Percentiles rank a stretch among this genome's conserved stretches.
phyloP scores from a whole-genome alignment of 495 filamentous ascomycete species.

The Aspergillus wentii region DNA sequence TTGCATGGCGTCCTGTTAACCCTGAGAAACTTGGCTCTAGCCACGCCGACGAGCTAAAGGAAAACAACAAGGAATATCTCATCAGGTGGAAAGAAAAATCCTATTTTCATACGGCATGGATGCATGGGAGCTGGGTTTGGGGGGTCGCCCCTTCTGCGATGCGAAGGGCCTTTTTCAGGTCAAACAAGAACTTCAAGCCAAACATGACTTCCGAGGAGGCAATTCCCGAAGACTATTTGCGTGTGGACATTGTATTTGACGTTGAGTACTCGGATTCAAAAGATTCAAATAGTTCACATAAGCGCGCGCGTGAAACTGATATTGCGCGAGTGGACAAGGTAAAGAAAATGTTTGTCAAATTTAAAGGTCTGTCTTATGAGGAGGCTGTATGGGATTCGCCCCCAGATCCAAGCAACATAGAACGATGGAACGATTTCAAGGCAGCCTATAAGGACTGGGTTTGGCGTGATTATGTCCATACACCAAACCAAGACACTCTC shows the following conservation, averaged over 20 bases:
- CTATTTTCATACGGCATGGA: constrained; percentile 76
- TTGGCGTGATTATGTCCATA: constrained; percentile 62
- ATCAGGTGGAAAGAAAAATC: constrained; percentile 80
- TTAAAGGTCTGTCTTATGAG: constrained; percentile 91
- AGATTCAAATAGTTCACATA: constrained; percentile 41
- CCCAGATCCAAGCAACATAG: constrained; percentile 59
- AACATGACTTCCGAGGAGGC: constrained; percentile 73
- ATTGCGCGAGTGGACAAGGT: constrained; percentile 64
- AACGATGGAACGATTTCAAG: constrained; percentile 76
- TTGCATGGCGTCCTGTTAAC: constrained; percentile 79
- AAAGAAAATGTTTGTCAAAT: constrained; percentile 74
- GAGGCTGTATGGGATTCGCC: constrained; percentile 86
- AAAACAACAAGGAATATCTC: constrained; percentile 81
- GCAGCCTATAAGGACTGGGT: constrained; percentile 82
- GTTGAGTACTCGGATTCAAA: constrained; percentile 56
- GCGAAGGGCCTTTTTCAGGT: constrained; percentile 70
- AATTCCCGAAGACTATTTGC: constrained; percentile 75
- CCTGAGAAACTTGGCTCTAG: constrained; percentile 31
- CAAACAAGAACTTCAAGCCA: constrained; percentile 56
- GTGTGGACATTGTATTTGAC: constrained; percentile 83
- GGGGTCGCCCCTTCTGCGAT: constrained; percentile 60
- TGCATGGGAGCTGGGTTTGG: constrained; percentile 84
- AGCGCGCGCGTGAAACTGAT: constrained; percentile 53
- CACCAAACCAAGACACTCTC: constrained; percentile 47
- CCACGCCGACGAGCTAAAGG: constrained; percentile 50